A percentile compares a stretch with the other conserved stretches of the same genome.
Evolutionary conservation across 2,329 filamentous ascomycete species (phyloP).

Genomic region (Penicillium sp.): DNA sequence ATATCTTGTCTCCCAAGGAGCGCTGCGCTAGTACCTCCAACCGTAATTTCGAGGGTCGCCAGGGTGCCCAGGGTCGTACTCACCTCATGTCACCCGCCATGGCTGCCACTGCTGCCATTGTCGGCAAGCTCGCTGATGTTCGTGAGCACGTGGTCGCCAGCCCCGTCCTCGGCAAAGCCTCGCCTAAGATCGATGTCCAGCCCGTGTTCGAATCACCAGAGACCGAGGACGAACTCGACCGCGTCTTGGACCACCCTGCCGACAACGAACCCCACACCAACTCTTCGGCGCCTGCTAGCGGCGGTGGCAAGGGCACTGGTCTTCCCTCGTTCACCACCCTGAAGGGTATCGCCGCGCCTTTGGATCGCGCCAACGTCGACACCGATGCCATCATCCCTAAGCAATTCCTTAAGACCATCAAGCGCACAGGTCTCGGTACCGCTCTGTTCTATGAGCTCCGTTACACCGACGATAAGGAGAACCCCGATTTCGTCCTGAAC

Average conservation of each 20-base stretch:
- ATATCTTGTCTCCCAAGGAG: constrained; percentile 88
- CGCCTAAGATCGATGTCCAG: constrained; percentile 58
- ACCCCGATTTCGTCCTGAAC: constrained; percentile 84
- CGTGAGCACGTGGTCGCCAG: constrained; percentile 65
- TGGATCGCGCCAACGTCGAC: constrained; percentile 88
- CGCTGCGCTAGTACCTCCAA: constrained; percentile 94
- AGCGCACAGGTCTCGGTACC: constrained; percentile 85
- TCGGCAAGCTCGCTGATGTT: constrained; percentile 88
- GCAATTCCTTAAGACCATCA: constrained; percentile 99
- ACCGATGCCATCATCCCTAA: constrained; percentile 99
- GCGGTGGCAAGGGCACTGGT: constrained; percentile 53
- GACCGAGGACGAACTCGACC: constrained; percentile 62
- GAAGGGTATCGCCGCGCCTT: constrained; percentile 81
- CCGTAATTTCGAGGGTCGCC: constrained; percentile 94
- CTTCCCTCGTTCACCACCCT: constrained; percentile 80
- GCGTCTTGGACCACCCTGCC: constrained; percentile 60
- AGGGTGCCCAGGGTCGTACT: constrained; percentile 86
- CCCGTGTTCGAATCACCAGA: constrained; percentile 58
- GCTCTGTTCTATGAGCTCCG: constrained; percentile 86
- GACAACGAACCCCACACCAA: constrained; percentile 66
- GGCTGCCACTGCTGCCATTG: constrained; percentile 86
- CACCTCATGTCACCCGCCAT: constrained; percentile 97
- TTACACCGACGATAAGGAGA: constrained; percentile 72
- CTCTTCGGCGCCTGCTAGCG: constrained; percentile 37
- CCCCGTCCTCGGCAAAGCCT: constrained; percentile 49